phyloP scores from a whole-genome alignment of 2,329 filamentous ascomycete genomes.

The Beauveria scarabaeidicola region DNA sequence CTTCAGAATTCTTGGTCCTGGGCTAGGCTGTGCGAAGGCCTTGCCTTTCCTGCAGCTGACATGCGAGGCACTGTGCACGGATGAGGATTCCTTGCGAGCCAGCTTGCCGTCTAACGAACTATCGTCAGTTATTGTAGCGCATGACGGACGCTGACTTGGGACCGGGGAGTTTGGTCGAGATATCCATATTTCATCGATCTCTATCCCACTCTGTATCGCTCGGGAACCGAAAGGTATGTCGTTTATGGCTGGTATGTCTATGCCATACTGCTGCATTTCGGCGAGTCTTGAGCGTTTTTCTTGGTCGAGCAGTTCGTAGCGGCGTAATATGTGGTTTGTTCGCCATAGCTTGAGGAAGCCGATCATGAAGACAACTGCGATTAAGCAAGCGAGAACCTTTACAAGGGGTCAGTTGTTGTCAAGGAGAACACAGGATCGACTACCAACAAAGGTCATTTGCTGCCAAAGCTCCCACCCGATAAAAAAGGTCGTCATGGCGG shows the following conservation, averaged over 20 bases:
- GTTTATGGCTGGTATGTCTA: slow-evolving; percentile 30
- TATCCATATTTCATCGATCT: slow-evolving; percentile 80
- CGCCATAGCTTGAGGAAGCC: slow-evolving; percentile 62
- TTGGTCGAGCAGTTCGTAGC: slow-evolving; percentile 56
- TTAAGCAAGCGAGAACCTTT: slow-evolving; percentile 64
- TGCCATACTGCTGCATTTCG: slow-evolving; percentile 48
- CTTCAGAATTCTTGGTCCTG: background rate
- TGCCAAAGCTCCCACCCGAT: slow-evolving; percentile 72
- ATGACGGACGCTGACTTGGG: slow-evolving; percentile 17
- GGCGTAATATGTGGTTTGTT: slow-evolving; percentile 46
- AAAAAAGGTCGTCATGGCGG: slow-evolving; percentile 46
- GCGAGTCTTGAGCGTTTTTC: slow-evolving; percentile 48
- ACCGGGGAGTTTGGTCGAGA: slow-evolving; percentile 41
- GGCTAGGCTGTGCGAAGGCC: slow-evolving; percentile 2
- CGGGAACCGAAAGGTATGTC: slow-evolving; percentile 80
- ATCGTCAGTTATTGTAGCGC: slow-evolving; percentile 18
- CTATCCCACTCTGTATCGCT: slow-evolving; percentile 73
- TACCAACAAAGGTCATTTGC: slow-evolving; percentile 79
- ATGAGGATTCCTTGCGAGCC: background rate
- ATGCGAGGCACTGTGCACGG: background rate
- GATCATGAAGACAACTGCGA: slow-evolving; percentile 59
- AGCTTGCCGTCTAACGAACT: background rate
- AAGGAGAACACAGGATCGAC: background rate
- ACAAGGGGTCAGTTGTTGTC: background rate
- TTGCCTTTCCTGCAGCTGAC: slow-evolving; percentile 15